Conservation (phyloP, 768 basidiomycete species). For the Serendipita vermifera region DNA sequence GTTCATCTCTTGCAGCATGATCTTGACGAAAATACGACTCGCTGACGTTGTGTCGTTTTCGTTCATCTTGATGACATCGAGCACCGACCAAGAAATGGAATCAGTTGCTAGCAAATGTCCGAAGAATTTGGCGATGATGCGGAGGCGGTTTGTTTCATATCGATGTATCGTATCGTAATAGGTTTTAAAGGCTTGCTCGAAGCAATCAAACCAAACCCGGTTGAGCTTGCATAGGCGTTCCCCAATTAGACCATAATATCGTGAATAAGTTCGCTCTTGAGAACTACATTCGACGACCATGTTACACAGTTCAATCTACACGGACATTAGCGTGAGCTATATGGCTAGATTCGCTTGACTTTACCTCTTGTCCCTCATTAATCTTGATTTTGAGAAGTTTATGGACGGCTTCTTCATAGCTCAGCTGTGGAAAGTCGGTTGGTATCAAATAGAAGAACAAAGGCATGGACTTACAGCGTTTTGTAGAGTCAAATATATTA, state of each 20-base stretch:
- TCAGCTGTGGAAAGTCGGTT: slow-evolving; percentile 33
- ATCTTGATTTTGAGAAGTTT: slow-evolving; percentile 90
- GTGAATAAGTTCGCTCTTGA: slow-evolving; percentile 94
- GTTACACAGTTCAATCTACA: slow-evolving; percentile 84
- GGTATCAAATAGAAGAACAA: not conserved
- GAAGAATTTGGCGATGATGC: slow-evolving; percentile 95
- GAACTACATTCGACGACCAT: slow-evolving; percentile 99
- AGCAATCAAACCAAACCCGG: slow-evolving; percentile 81
- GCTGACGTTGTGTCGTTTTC: slow-evolving; percentile 97
- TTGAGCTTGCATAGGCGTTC: slow-evolving; percentile 96
- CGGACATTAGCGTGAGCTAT: not conserved
- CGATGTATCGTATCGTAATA: slow-evolving; percentile 97
- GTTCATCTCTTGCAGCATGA: slow-evolving; percentile 89
- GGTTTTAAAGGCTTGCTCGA: slow-evolving; percentile 73
- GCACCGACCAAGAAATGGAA: slow-evolving; percentile 75
- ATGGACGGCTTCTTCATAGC: slow-evolving; percentile 98
- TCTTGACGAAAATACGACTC: slow-evolving; percentile 94
- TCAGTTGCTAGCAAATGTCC: slow-evolving; percentile 83
- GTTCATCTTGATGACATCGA: slow-evolving; percentile 80
- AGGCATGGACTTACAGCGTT: slow-evolving; percentile 43
- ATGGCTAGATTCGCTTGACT: slow-evolving; percentile 12
- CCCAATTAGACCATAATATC: slow-evolving; percentile 92
- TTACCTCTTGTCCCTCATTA: slow-evolving; percentile 88
- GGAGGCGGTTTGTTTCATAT: slow-evolving; percentile 94
- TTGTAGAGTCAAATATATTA: slow-evolving; percentile 98